phyloP scores from a whole-genome alignment of 2,329 filamentous ascomycete species.

The Microsporum ferrugineum region DNA sequence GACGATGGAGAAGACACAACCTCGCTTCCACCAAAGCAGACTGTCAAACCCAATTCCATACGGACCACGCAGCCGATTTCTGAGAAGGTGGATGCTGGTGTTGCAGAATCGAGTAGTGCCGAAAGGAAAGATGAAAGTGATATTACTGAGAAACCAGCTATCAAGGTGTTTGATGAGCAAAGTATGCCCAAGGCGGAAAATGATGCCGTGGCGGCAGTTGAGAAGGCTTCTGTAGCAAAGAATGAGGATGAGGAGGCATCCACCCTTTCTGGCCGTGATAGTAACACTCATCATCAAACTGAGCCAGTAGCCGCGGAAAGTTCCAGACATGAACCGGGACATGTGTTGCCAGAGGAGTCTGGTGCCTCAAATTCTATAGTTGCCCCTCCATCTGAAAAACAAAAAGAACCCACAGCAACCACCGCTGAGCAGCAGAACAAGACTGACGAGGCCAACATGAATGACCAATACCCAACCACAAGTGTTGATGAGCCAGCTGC shows the following conservation, averaged over 20 bases:
- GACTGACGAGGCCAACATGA: constrained; percentile 53
- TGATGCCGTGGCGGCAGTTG: constrained; percentile 7
- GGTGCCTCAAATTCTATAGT: background rate
- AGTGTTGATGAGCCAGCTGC: constrained; percentile 39
- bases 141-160: constrained; percentile 30
- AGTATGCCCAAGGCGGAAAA: constrained; percentile 20
- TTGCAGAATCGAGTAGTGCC: constrained; percentile 29
- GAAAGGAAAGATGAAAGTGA: constrained; percentile 30
- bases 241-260: background rate
- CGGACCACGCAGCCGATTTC: constrained; percentile 23
- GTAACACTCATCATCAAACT: background rate
- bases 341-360: background rate
- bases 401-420: background rate
- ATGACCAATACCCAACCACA: constrained; percentile 44
- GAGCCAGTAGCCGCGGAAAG: background rate
- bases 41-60: constrained; percentile 30
- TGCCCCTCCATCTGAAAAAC: background rate
- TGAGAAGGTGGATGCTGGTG: constrained; percentile 30
- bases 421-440: constrained; percentile 17
- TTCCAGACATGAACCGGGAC: background rate
- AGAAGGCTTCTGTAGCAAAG: background rate
- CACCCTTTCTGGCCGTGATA: background rate
- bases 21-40: constrained; percentile 36
- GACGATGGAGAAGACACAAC: constrained; percentile 28
- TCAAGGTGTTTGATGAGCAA: constrained; percentile 23